Evolutionary conservation across 2,329 filamentous ascomycete genomes (phyloP).

Genomic region (Penicillium sp.): DNA sequence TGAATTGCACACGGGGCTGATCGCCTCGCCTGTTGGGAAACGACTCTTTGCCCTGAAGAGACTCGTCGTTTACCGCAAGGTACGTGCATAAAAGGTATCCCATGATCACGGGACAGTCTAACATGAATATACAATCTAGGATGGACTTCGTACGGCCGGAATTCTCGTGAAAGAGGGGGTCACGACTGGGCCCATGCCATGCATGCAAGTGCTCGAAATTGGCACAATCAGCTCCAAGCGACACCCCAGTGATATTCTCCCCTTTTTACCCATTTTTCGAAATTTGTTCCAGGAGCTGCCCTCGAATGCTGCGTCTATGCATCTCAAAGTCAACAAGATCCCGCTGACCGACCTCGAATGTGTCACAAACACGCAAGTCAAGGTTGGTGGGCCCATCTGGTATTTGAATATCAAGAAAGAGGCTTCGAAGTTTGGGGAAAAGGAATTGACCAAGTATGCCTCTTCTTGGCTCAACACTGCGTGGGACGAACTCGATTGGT

Average conservation of each 20-base stretch:
- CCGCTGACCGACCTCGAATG: conserved; percentile 78
- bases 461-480: conserved; percentile 68
- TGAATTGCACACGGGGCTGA: conserved; percentile 72
- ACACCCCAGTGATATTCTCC: conserved; percentile 79
- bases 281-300: conserved; percentile 66
- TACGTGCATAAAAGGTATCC: conserved; percentile 22
- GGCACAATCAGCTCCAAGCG: conserved; percentile 65
- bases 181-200: conserved; percentile 63
- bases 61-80: conserved; percentile 74
- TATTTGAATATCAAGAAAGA: conserved; percentile 53
- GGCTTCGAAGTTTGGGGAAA: conserved; percentile 59
- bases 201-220: conserved; percentile 75
- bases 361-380: conserved; percentile 67
- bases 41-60: conserved; percentile 73
- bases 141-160: conserved; percentile 77
- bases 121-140: conserved; percentile 50
- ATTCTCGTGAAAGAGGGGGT: conserved; percentile 75
- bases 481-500: conserved; percentile 84
- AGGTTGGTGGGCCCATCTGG: conserved; percentile 49
- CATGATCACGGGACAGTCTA: conserved; percentile 14
- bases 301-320: conserved; percentile 63
- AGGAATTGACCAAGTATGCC: conserved; percentile 66
- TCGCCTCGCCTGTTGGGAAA: conserved; percentile 77
- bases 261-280: conserved; percentile 72
- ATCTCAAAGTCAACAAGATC: conserved; percentile 65